These are phyloP conservation scores for Dipodascus albidus DNA, from an alignment of 805 yeast genomes.

Conservation along the genomic window DNA sequence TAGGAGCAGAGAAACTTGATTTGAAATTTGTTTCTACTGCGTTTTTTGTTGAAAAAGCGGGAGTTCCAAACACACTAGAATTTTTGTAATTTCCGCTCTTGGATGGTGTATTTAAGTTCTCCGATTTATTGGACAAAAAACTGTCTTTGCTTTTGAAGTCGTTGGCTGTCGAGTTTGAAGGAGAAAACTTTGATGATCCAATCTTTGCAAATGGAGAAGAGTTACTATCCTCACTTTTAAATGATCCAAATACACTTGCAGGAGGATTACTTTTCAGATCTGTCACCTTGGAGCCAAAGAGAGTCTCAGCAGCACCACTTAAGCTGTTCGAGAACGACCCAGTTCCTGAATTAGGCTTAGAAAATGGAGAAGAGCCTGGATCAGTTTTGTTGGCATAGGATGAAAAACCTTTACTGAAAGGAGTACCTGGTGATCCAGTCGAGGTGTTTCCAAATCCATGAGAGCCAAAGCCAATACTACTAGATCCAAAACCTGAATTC, in stretches of 20 bases:
- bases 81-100: constrained; percentile 4
- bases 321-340: too few relatives aligned
- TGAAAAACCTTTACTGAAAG: not conserved
- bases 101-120: constrained; percentile 2
- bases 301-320: too few relatives aligned
- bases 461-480: constrained; percentile 1
- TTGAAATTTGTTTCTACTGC: not conserved
- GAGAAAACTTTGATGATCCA: not conserved
- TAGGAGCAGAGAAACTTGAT: not conserved
- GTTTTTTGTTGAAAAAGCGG: not conserved
- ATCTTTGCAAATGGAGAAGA: not conserved
- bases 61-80: not conserved
- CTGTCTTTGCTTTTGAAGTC: too few relatives aligned
- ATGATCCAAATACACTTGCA: too few relatives aligned
- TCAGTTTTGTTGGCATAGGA: not conserved
- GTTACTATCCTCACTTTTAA: too few relatives aligned
- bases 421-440: not conserved
- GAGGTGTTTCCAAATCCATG: not conserved
- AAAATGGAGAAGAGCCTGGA: not conserved
- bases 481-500: constrained; percentile 9
- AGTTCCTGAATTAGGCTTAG: too few relatives aligned
- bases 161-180: too few relatives aligned
- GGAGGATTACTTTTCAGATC: too few relatives aligned
- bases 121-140: too few relatives aligned
- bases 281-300: too few relatives aligned